These are phyloP conservation scores for Angomonas deanei DNA, from an alignment of 208 protist species.

Conservation along the genomic window DNA sequence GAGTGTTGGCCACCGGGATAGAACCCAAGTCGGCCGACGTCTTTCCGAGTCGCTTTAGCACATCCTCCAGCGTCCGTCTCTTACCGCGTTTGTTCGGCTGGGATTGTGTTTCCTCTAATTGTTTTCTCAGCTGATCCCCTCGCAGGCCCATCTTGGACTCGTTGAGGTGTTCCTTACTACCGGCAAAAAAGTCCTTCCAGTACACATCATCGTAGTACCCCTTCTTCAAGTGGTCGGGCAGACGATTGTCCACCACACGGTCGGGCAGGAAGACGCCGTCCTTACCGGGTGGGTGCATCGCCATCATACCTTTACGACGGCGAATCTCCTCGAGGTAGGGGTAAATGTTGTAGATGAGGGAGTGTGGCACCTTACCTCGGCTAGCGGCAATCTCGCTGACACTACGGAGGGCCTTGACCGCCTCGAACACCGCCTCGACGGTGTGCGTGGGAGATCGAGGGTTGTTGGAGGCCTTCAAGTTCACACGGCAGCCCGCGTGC, in stretches of 20 bases:
- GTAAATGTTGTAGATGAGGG: slow-evolving; percentile 91
- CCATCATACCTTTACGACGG: slow-evolving; percentile 90
- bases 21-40: slow-evolving; percentile 74
- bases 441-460: slow-evolving; percentile 87
- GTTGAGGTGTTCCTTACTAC: slow-evolving; percentile 83
- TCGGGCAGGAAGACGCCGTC: slow-evolving; percentile 89
- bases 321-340: slow-evolving; percentile 91
- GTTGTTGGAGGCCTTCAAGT: slow-evolving; percentile 76
- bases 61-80: slow-evolving; percentile 84
- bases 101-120: slow-evolving; percentile 47
- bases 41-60: slow-evolving; percentile 77
- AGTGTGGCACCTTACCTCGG: slow-evolving; percentile 89
- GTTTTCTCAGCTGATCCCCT: slow-evolving; percentile 81
- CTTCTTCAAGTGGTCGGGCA: slow-evolving; percentile 91
- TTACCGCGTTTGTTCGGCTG: slow-evolving; percentile 25
- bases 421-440: slow-evolving; percentile 88
- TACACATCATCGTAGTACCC: slow-evolving; percentile 93
- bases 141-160: slow-evolving; percentile 89
- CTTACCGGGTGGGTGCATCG: slow-evolving; percentile 89
- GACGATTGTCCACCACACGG: slow-evolving; percentile 89
- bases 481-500: slow-evolving; percentile 85
- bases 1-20: slow-evolving; percentile 75
- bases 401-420: slow-evolving; percentile 83
- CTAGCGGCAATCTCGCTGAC: slow-evolving; percentile 90
- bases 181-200: slow-evolving; percentile 92